These are phyloP conservation scores for Beauveria pseudobassiana DNA, from an alignment of 2,329 filamentous ascomycete species.

Conservation along the genomic window DNA sequence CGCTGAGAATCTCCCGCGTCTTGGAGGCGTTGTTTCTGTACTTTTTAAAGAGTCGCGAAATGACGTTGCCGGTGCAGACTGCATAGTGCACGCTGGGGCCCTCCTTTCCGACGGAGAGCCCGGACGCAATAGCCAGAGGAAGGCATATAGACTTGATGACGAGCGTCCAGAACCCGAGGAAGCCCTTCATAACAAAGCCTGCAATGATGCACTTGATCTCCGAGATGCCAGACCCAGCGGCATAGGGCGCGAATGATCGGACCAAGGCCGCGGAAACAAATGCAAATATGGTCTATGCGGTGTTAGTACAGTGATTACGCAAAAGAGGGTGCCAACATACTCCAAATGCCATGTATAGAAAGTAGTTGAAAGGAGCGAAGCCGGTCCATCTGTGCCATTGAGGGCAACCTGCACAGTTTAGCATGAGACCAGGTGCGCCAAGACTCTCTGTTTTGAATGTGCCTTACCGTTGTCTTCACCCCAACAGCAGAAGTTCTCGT, in stretches of 20 bases:
- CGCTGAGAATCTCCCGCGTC: constrained; percentile 89
- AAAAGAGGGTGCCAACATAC: constrained; percentile 34
- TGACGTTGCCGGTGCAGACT: constrained; percentile 94
- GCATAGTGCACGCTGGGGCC: constrained; percentile 98
- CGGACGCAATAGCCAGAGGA: constrained; percentile 87
- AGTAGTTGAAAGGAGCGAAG: constrained; percentile 71
- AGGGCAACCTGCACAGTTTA: constrained; percentile 55
- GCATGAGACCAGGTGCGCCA: constrained; percentile 9
- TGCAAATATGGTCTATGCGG: constrained; percentile 62
- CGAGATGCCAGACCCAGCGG: constrained; percentile 91
- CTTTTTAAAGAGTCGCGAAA: constrained; percentile 86
- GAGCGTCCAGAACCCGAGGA: constrained; percentile 84
- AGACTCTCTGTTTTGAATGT: background rate
- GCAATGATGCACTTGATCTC: constrained; percentile 99
- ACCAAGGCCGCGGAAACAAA: constrained; percentile 77
- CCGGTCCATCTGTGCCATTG: constrained; percentile 89
- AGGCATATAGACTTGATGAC: constrained; percentile 90
- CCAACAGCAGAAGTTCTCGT: constrained; percentile 98
- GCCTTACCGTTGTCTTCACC: constrained; percentile 71
- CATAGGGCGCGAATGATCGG: constrained; percentile 88
- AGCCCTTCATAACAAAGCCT: constrained; percentile 98
- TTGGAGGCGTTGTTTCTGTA: constrained; percentile 89
- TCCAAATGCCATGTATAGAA: constrained; percentile 81
- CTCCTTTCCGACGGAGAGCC: constrained; percentile 92
- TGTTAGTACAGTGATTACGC: background rate